Evolutionary conservation across 345 rosid genomes (phyloP).

Genomic region (Acer yangbiense): DNA sequence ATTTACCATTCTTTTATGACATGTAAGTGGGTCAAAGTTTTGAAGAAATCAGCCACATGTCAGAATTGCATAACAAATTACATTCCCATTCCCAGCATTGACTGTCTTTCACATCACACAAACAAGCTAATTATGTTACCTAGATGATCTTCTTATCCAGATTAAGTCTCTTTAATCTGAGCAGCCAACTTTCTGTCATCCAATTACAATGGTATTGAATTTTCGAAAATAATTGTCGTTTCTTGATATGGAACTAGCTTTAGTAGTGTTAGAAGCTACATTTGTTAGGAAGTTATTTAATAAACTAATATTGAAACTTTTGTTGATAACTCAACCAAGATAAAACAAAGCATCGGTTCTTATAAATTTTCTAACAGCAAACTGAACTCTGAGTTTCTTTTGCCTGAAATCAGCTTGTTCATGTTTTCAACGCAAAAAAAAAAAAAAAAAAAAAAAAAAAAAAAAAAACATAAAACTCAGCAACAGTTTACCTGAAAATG

Average conservation of each 20-base stretch:
- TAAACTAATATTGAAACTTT: neutral
- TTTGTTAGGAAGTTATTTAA: neutral
- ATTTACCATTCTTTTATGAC: neutral
- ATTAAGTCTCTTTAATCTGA: neutral
- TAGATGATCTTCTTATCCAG: neutral
- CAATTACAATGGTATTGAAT: neutral
- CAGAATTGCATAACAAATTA: neutral
- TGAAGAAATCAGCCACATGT: neutral
- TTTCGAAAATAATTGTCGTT: neutral
- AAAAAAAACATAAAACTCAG: neutral
- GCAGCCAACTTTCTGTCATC: conserved; percentile 4
- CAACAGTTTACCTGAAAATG: conserved; percentile 65
- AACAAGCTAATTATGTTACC: neutral
- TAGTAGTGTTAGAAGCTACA: neutral
- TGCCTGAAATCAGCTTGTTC: neutral
- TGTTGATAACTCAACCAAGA: neutral
- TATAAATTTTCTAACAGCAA: neutral
- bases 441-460: neutral
- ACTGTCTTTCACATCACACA: conserved; percentile 7
- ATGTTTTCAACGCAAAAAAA: neutral
- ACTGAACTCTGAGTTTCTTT: conserved; percentile 3
- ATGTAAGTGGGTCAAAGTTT: neutral
- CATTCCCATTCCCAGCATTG: neutral
- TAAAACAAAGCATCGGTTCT: neutral
- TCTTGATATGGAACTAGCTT: neutral